Base-by-base conservation (phyloP, 257 asterid species). In the Solanum pimpinellifolium region DNA sequence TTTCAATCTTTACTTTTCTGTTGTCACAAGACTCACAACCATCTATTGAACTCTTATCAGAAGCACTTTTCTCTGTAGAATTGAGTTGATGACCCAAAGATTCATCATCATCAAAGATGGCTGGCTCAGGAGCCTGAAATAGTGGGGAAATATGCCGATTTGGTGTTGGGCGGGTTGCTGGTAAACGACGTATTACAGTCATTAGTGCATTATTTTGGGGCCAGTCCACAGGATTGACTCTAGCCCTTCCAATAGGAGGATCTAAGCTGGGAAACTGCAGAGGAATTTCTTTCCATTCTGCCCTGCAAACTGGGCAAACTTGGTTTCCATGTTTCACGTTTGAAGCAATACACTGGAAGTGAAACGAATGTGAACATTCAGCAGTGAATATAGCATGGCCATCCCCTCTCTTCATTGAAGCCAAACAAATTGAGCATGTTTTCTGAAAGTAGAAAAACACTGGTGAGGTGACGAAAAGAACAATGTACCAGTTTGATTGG, bases 381-480 rank as follows among this genome's bases (percentile, higher is more conserved):
- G 98, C 99, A 21, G 99, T 97, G 90, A 94, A 97, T 69, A 97
- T 93, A 21, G 99, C 99, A 68, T 95, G 99, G 35, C 99, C 99
- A 84, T 97, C 97, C 80, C 99, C 97, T 46, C 94, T 92, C 87
- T 89, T 92, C 98, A 97, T 96, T 46, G 98, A 80, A 41, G 93
- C 94, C 93, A 97, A 91, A 90, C 99, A 97, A 89, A 97, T 96
- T 6, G 98, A 93, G 91, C 99, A 97, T 6, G 92, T 93, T 56
- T 93, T 97, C 99, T 96, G 99, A 37, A 89, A 74, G 66, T n/a
- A 39, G 18, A 78, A 35, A 56, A 27, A 10, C 37, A 15, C 29
- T 3, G 18, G 81, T 65, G 81, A 84, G 62, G 23, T 27, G 44
- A 84, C 29, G 3, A 81, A 81, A 80, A 49, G 46, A 81, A 81